A percentile compares a stretch with the other conserved stretches of the same genome.
These are phyloP conservation scores for Vigna angularis DNA, from an alignment of 306 rosid genomes.

Conservation along the genomic window DNA sequence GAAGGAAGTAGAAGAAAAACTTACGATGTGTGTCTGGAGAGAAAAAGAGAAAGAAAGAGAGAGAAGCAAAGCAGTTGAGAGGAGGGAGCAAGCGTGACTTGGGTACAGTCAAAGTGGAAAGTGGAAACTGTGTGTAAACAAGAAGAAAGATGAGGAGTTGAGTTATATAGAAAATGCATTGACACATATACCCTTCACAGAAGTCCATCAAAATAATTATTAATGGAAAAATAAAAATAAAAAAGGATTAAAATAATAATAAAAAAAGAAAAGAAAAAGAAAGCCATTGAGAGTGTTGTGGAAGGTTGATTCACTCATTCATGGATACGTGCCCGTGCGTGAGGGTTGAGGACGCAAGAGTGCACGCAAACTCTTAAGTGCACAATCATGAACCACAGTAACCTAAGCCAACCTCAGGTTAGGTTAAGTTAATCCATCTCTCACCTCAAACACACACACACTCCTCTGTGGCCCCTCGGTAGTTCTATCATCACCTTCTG, in stretches of 20 bases:
- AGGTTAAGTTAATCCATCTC: constrained; percentile 9
- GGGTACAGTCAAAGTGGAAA: constrained; percentile 62
- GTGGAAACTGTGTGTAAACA: constrained; percentile 43
- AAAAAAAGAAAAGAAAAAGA: neutral
- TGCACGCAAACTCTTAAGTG: constrained; percentile 74
- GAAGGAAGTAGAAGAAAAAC: constrained; percentile 21
- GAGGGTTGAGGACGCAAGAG: constrained; percentile 52
- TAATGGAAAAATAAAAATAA: neutral
- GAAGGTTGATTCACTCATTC: constrained; percentile 31
- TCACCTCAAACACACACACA: no score
- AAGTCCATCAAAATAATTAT: constrained; percentile 32
- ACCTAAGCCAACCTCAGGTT: neutral
- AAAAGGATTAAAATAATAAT: neutral
- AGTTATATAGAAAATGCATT: constrained; percentile 67
- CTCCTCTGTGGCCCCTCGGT: constrained; percentile 39
- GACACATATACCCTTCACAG: constrained; percentile 65
- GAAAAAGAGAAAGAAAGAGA: neutral
- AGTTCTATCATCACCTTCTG: constrained; percentile 42
- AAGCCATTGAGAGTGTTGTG: constrained; percentile 25
- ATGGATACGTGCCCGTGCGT: constrained; percentile 57
- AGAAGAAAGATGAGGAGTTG: constrained; percentile 52
- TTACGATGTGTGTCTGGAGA: neutral
- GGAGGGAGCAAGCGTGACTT: constrained; percentile 59
- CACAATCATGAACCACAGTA: constrained; percentile 60
- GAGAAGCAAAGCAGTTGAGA: constrained; percentile 7